Conservation (phyloP, 208 protist species). For the Acanthamoeba sp. region DNA sequence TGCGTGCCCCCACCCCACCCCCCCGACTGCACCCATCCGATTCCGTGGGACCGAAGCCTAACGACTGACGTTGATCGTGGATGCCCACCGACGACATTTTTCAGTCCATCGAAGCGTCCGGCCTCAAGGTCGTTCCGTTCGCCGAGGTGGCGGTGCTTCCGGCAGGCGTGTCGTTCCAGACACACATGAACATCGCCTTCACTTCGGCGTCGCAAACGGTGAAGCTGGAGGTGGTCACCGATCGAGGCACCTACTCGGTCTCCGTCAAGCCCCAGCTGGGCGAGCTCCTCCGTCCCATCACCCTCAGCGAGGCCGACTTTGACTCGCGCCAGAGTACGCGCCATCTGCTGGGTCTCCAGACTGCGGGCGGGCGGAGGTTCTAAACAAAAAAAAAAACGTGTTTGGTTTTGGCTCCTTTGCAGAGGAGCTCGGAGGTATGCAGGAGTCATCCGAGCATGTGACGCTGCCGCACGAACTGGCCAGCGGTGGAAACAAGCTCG, state of each 20-base stretch:
- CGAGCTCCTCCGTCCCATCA: constrained; percentile 26
- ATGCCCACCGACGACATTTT: background rate
- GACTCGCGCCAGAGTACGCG: constrained; percentile 44
- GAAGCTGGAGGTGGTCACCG: constrained; percentile 21
- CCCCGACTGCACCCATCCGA: background rate
- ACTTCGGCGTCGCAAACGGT: background rate
- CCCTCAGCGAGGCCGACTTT: constrained; percentile 44
- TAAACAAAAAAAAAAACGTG: no score
- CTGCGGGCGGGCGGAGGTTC: no score
- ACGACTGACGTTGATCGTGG: background rate
- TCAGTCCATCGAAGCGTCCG: constrained; percentile 20
- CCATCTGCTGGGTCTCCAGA: no score
- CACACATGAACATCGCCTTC: constrained; percentile 49
- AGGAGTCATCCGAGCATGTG: constrained; percentile 20
- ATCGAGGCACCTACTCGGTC: constrained; percentile 44
- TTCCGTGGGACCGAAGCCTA: no score
- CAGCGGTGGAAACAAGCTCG: background rate
- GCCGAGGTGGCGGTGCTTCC: constrained; percentile 1
- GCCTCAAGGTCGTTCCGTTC: constrained; percentile 27
- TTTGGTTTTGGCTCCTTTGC: background rate
- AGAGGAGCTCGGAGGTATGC: constrained; percentile 52
- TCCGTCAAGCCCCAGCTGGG: background rate
- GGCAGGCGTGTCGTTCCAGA: constrained; percentile 15
- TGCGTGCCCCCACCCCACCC: background rate
- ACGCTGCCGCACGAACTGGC: background rate